These are phyloP conservation scores for Chaetomium tenue DNA, from an alignment of 495 filamentous ascomycete species.

Conservation along the genomic window DNA sequence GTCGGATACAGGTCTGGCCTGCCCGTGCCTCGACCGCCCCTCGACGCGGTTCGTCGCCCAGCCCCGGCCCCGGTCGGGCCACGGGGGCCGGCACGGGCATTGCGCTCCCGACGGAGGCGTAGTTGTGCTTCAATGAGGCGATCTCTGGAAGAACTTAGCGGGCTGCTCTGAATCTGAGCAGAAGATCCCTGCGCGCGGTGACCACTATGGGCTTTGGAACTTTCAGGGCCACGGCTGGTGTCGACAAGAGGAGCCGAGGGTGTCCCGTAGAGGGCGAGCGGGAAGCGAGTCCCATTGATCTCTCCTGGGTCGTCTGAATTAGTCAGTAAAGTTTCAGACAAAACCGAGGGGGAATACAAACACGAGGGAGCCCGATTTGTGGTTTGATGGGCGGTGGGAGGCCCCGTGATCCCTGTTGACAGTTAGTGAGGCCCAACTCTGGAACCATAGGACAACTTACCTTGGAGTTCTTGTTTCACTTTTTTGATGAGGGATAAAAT, in stretches of 20 bases:
- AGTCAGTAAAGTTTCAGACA: not conserved
- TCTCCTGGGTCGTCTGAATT: not conserved
- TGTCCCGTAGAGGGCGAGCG: not conserved
- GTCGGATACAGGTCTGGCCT: too few species aligned
- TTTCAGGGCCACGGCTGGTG: not conserved
- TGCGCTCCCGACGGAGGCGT: too few species aligned
- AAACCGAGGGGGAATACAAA: not conserved
- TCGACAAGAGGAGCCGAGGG: not conserved
- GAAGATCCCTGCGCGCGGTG: too few species aligned
- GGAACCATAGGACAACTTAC: not conserved
- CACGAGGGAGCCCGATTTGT: not conserved
- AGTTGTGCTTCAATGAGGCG: too few species aligned
- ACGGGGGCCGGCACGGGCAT: too few species aligned
- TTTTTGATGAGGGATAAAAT: too few species aligned
- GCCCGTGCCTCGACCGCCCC: too few species aligned
- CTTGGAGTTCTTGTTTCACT: not conserved
- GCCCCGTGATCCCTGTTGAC: not conserved
- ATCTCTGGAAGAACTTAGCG: too few species aligned
- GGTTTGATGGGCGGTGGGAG: not conserved
- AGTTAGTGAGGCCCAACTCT: not conserved
- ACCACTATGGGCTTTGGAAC: not conserved
- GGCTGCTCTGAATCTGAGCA: too few species aligned
- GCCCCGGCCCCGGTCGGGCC: too few species aligned
- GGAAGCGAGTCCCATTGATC: not conserved
- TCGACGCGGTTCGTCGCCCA: too few species aligned